Evolutionary conservation across 2,329 filamentous ascomycete genomes (phyloP).

Genomic region (Dryadomyces quercus-mongolicae): DNA sequence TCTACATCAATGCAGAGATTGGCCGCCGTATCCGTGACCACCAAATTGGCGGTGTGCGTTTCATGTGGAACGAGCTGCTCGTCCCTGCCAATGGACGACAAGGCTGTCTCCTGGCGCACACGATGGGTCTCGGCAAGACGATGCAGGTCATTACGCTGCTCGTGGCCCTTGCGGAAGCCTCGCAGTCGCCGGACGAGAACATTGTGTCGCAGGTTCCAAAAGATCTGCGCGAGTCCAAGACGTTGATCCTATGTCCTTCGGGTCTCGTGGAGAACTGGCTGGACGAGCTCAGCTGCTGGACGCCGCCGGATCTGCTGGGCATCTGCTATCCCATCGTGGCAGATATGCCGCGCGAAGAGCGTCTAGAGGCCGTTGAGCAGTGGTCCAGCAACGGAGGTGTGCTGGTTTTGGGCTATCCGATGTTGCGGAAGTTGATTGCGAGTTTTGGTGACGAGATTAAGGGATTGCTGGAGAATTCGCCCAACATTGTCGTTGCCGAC

Average conservation of each 20-base stretch:
- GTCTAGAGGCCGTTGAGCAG: constrained; percentile 31
- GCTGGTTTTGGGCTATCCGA: constrained; percentile 62
- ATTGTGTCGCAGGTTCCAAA: constrained; percentile 56
- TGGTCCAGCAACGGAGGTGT: constrained; percentile 58
- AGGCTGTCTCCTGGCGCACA: constrained; percentile 75
- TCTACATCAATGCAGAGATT: constrained; percentile 55
- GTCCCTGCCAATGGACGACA: constrained; percentile 44
- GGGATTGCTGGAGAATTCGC: constrained; percentile 24
- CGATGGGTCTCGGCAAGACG: constrained; percentile 87
- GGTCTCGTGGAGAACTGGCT: constrained; percentile 70
- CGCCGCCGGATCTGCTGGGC: constrained; percentile 42
- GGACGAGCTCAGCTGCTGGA: constrained; percentile 65
- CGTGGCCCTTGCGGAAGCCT: constrained; percentile 57
- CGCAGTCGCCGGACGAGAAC: constrained; percentile 41
- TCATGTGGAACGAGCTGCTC: constrained; percentile 80
- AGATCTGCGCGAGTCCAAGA: constrained; percentile 47
- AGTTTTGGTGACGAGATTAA: constrained; percentile 18
- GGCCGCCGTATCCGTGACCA: constrained; percentile 60
- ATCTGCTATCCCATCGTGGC: constrained; percentile 42
- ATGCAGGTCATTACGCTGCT: constrained; percentile 86
- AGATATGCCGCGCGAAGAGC: constrained; percentile 19
- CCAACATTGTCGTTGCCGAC: constrained; percentile 70
- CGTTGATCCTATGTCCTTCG: constrained; percentile 65
- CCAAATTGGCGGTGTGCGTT: constrained; percentile 70
- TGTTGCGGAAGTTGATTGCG: constrained; percentile 39